Percentiles rank a stretch among this genome's conserved stretches.
Conservation (phyloP, 106 monocot species). For the Apostasia shenzhenica region DNA sequence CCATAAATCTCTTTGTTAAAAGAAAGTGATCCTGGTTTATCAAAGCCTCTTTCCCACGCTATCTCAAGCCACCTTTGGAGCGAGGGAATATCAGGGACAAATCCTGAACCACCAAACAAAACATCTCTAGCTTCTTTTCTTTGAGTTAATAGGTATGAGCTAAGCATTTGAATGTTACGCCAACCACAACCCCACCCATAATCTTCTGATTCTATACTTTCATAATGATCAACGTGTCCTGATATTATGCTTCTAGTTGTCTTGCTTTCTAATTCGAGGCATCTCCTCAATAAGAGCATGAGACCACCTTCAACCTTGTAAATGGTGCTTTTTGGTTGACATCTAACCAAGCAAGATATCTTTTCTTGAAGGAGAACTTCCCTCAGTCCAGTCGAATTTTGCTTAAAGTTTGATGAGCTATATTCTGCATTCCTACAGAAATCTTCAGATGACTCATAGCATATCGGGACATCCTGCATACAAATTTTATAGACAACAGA, state of each 20-base stretch:
- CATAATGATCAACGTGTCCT: slow-evolving; percentile 73
- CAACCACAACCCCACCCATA: slow-evolving; percentile 95
- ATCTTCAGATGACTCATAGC: slow-evolving; percentile 1
- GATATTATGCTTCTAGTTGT: slow-evolving; percentile 48
- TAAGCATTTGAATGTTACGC: slow-evolving; percentile 96
- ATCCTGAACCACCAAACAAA: slow-evolving; percentile 80
- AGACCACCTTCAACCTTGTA: slow-evolving; percentile 64
- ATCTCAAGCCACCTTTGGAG: slow-evolving; percentile 96
- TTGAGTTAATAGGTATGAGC: slow-evolving; percentile 72
- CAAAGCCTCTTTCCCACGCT: slow-evolving; percentile 90
- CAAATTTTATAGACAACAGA: not conserved
- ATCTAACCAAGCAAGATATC: slow-evolving; percentile 26
- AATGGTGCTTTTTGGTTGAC: slow-evolving; percentile 46
- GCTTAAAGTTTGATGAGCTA: slow-evolving; percentile 11
- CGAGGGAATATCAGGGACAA: slow-evolving; percentile 87
- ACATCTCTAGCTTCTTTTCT: slow-evolving; percentile 61
- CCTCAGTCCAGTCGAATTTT: slow-evolving; percentile 5
- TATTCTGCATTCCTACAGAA: slow-evolving; percentile 16
- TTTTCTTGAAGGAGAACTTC: slow-evolving; percentile 21
- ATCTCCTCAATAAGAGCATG: slow-evolving; percentile 56
- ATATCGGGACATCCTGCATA: slow-evolving; percentile 32
- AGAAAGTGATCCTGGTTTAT: slow-evolving; percentile 41
- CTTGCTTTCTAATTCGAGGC: slow-evolving; percentile 53
- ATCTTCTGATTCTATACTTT: slow-evolving; percentile 64
- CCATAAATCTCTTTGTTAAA: slow-evolving; percentile 66